These are phyloP conservation scores for Cordyceps militaris DNA, from an alignment of 2,329 filamentous ascomycete genomes.

Conservation along the genomic window DNA sequence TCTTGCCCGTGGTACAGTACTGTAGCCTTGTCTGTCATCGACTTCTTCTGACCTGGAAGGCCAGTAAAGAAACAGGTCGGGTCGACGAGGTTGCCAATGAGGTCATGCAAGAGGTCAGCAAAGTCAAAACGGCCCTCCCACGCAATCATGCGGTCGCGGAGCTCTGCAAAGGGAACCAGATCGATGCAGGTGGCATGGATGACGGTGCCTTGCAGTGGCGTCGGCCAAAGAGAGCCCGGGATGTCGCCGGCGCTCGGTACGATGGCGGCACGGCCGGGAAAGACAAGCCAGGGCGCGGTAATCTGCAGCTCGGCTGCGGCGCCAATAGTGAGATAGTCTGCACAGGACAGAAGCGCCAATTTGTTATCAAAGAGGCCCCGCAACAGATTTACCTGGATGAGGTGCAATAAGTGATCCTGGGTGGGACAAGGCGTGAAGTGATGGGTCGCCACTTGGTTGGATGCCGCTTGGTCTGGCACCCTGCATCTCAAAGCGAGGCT, in stretches of 20 bases:
- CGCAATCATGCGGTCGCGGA: neutral
- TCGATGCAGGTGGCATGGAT: neutral
- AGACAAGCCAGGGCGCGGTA: neutral
- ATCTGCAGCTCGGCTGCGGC: neutral
- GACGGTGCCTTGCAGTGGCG: neutral
- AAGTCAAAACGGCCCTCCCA: neutral
- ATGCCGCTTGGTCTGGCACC: neutral
- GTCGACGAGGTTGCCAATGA: neutral
- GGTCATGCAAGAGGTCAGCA: neutral
- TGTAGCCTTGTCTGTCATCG: neutral
- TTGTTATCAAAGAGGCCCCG: conserved; percentile 14
- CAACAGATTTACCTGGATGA: conserved; percentile 12
- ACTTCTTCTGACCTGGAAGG: neutral
- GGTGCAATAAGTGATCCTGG: conserved; percentile 9
- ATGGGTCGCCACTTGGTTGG: neutral
- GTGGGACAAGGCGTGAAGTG: neutral
- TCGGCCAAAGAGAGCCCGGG: neutral
- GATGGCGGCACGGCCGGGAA: neutral
- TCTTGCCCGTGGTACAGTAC: neutral
- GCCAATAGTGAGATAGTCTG: neutral
- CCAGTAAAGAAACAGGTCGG: neutral
- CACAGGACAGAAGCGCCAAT: neutral
- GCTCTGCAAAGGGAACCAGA: neutral
- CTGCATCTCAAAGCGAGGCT: neutral
- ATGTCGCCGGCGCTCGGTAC: neutral